phyloP scores from a whole-genome alignment of 352 stramenopile species.

The Globisporangium carolinianum region DNA sequence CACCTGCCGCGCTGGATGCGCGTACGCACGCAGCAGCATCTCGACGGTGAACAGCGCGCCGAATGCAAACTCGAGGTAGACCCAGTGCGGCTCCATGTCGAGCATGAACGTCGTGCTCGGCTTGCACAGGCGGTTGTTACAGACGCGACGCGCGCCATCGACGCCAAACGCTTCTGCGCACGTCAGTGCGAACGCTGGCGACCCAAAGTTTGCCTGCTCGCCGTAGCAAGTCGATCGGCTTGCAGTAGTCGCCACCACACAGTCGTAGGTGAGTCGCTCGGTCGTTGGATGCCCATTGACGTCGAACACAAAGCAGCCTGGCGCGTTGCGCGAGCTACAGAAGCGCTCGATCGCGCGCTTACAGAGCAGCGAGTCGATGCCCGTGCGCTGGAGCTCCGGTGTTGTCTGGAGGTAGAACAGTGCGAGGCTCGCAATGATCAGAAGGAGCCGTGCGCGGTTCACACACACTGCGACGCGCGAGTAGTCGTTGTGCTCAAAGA shows the following conservation, averaged over 20 bases:
- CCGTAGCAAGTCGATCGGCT: slow-evolving; percentile 19
- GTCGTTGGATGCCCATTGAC: slow-evolving; percentile 13
- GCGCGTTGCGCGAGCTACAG: slow-evolving; percentile 20
- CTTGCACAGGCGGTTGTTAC: slow-evolving; percentile 44
- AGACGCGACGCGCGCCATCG: slow-evolving; percentile 16
- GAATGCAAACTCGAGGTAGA: slow-evolving; percentile 44
- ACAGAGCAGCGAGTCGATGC: slow-evolving; percentile 29
- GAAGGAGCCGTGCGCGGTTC: slow-evolving; percentile 24
- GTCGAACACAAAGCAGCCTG: slow-evolving; percentile 31
- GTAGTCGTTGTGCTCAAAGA: slow-evolving; percentile 36
- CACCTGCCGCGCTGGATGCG: slow-evolving; percentile 19
- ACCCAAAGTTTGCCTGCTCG: slow-evolving; percentile 27
- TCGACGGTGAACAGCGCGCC: slow-evolving; percentile 36
- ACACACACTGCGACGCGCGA: slow-evolving; percentile 15
- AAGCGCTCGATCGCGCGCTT: slow-evolving; percentile 31
- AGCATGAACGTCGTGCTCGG: slow-evolving; percentile 23
- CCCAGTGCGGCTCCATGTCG: slow-evolving; percentile 43
- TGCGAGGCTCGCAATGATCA: slow-evolving; percentile 34
- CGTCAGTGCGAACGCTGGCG: slow-evolving; percentile 12
- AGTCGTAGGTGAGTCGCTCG: slow-evolving; percentile 23
- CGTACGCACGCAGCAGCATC: slow-evolving; percentile 20
- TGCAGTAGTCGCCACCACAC: slow-evolving; percentile 5
- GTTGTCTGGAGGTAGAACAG: slow-evolving; percentile 55
- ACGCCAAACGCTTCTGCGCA: slow-evolving; percentile 22
- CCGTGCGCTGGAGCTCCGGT: slow-evolving; percentile 40